phyloP scores from a whole-genome alignment of 768 basidiomycete genomes.

The Mycena haematopus region DNA sequence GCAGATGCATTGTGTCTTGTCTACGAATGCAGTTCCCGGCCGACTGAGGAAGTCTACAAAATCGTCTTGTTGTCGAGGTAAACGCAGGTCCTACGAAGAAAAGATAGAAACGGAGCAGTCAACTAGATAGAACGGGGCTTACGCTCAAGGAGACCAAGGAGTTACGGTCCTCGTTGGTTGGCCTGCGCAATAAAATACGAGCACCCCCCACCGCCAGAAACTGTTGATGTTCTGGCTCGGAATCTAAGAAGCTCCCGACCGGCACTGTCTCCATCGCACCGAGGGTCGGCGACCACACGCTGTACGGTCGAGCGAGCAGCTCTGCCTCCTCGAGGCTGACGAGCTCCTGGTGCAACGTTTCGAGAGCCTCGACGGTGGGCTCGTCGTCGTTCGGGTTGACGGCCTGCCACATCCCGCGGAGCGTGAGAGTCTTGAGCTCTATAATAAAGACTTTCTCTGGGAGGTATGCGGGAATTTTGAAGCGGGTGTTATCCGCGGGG shows the following conservation, averaged over 20 bases:
- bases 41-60: no score
- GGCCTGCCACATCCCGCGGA: slow-evolving; percentile 18
- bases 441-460: background rate
- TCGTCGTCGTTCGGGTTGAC: no score
- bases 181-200: no score
- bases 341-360: slow-evolving; percentile 8
- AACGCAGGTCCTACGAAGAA: no score
- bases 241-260: slow-evolving; percentile 5
- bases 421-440: slow-evolving; percentile 3
- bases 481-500: background rate
- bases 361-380: slow-evolving; percentile 4
- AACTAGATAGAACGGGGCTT: no score
- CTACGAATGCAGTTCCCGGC: no score
- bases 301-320: slow-evolving; percentile 5
- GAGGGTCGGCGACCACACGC: slow-evolving; percentile 6
- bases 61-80: no score
- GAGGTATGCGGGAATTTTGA: background rate
- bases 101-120: no score
- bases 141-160: no score
- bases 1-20: no score
- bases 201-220: slow-evolving; percentile 25
- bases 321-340: background rate
- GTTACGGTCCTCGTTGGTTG: no score
- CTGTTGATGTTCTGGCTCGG: background rate
- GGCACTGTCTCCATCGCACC: slow-evolving; percentile 7